phyloP scores from a whole-genome alignment of 73 alveolate genomes.

The Tetrahymena malaccensis region DNA sequence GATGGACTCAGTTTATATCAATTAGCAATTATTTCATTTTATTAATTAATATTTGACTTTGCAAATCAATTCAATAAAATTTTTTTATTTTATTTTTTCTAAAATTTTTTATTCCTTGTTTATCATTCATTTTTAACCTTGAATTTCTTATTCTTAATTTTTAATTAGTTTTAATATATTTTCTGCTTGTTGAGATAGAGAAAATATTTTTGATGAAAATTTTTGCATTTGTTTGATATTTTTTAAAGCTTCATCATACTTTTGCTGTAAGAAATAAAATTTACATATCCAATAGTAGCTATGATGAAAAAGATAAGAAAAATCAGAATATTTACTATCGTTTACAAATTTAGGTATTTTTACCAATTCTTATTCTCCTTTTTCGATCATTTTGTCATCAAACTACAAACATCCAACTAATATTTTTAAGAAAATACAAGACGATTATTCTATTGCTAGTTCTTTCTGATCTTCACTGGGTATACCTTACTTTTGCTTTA shows the following conservation, averaged over 20 bases:
- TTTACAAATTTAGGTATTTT: not conserved
- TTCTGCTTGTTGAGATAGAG: not conserved
- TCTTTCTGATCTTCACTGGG: not conserved
- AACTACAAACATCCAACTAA: not conserved
- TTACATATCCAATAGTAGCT: not conserved
- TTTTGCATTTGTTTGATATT: not conserved
- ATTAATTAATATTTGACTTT: no score
- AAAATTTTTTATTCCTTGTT: no score
- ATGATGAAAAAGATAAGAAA: not conserved
- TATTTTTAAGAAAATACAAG: not conserved
- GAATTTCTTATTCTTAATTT: not conserved
- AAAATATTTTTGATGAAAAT: not conserved
- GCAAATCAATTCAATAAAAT: no score
- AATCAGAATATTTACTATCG: not conserved
- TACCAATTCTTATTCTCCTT: not conserved
- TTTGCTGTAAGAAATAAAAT: not conserved
- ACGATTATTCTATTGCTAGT: not conserved
- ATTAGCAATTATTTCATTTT: no score
- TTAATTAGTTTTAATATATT: not conserved
- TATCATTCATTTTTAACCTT: not conserved
- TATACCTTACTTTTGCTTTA: not conserved
- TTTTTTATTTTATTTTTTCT: no score
- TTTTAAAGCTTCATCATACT: not conserved
- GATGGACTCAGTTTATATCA: no score
- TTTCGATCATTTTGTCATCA: not conserved